These are phyloP conservation scores for Mycena galopus DNA, from an alignment of 768 basidiomycete genomes.

Conservation along the genomic window DNA sequence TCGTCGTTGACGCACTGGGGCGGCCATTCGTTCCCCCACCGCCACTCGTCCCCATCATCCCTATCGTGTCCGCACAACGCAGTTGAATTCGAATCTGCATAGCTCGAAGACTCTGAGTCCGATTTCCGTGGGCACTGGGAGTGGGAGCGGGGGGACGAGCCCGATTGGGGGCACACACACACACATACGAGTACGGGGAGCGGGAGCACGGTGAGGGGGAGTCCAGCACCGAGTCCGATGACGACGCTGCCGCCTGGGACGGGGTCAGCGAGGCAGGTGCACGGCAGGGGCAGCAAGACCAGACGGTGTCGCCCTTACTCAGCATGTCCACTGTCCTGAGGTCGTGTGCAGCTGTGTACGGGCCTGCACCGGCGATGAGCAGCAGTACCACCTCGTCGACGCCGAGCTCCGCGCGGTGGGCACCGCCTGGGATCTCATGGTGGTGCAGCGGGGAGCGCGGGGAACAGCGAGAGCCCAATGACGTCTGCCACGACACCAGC, in stretches of 20 bases:
- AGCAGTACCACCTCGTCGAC: slow-evolving; percentile 19
- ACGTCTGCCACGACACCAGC: slow-evolving; percentile 32
- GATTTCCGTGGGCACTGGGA: neutral
- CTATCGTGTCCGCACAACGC: too few species aligned
- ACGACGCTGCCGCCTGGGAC: neutral
- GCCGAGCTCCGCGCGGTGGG: slow-evolving; percentile 17
- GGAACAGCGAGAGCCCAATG: slow-evolving; percentile 23
- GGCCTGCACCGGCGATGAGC: neutral
- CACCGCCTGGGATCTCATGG: slow-evolving; percentile 16
- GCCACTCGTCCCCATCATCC: slow-evolving; percentile 21
- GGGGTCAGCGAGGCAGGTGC: too few species aligned
- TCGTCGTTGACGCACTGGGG: neutral
- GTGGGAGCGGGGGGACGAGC: neutral
- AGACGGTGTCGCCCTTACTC: slow-evolving; percentile 19
- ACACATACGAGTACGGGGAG: slow-evolving; percentile 2
- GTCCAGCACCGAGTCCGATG: neutral
- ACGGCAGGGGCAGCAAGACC: too few species aligned
- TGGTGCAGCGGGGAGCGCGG: slow-evolving; percentile 5
- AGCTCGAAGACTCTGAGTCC: too few species aligned
- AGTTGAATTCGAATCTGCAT: neutral
- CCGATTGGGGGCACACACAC: neutral
- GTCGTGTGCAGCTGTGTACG: neutral
- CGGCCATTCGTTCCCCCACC: slow-evolving; percentile 21
- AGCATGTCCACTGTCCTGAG: slow-evolving; percentile 30
- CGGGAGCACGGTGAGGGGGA: slow-evolving; percentile 6